phyloP scores from a whole-genome alignment of 805 yeast species.

The Tetrapisispora nanseiensis region DNA sequence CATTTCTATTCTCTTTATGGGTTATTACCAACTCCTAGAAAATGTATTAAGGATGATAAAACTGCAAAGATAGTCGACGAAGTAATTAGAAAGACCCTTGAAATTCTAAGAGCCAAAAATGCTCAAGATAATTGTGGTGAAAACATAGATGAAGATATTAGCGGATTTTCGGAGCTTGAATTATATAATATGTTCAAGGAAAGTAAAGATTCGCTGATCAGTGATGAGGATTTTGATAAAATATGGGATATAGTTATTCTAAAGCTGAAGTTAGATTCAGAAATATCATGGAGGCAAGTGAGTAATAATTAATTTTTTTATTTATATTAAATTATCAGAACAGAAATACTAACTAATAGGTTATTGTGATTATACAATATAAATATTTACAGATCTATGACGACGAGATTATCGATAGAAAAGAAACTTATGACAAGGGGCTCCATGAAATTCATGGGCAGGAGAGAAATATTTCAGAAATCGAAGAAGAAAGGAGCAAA shows the following conservation, averaged over 20 bases:
- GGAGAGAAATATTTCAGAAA: conserved; percentile 31
- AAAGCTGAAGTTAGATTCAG: conserved; percentile 57
- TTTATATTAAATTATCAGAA: neutral
- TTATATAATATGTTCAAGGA: conserved; percentile 42
- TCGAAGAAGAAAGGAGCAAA: conserved; percentile 28
- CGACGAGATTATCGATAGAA: conserved; percentile 7
- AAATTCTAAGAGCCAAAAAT: conserved; percentile 54
- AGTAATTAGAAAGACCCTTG: conserved; percentile 57
- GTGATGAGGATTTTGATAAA: conserved; percentile 51
- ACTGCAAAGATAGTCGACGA: conserved; percentile 57
- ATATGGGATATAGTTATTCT: conserved; percentile 59
- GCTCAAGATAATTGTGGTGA: conserved; percentile 57
- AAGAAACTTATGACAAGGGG: conserved; percentile 29
- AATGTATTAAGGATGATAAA: conserved; percentile 66
- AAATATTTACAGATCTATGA: conserved; percentile 16
- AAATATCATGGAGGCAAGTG: conserved; percentile 73
- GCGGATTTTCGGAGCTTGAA: conserved; percentile 43
- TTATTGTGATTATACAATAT: neutral
- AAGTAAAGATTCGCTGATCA: conserved; percentile 29
- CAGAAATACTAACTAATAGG: conserved; percentile 14
- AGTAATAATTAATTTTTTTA: conserved; percentile 13
- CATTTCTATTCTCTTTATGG: conserved; percentile 34
- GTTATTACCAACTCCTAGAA: conserved; percentile 48
- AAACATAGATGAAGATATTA: conserved; percentile 35
- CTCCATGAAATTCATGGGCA: conserved; percentile 32